phyloP scores from a whole-genome alignment of 371 early-diverging fungal species.

The Capniomyces stellatus region DNA sequence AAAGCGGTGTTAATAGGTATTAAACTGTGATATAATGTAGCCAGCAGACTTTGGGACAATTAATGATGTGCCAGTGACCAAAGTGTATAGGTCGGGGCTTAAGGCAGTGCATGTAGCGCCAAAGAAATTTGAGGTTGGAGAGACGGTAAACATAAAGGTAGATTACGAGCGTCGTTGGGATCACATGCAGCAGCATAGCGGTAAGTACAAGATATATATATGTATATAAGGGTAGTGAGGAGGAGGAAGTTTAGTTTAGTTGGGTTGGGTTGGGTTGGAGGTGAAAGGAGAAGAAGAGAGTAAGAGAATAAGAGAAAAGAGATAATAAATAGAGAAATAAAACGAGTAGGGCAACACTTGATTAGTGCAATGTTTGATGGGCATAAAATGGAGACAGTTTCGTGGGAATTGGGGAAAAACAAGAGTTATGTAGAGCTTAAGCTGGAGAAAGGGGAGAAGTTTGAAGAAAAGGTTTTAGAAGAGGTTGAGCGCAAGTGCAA shows the following conservation, averaged over 20 bases:
- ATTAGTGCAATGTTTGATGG: conserved; percentile 49
- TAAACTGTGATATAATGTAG: background rate
- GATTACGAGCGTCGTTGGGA: conserved; percentile 59
- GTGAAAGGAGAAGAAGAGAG: no score
- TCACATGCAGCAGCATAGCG: conserved; percentile 62
- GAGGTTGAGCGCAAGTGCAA: conserved; percentile 36
- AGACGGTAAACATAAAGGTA: conserved; percentile 30
- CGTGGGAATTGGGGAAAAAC: conserved; percentile 46
- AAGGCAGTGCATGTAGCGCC: conserved; percentile 42
- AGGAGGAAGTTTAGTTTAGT: no score
- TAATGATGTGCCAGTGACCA: conserved; percentile 31
- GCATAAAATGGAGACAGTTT: conserved; percentile 34
- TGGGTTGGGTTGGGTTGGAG: no score
- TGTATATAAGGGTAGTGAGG: no score
- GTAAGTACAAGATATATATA: no score
- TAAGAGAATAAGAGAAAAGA: no score
- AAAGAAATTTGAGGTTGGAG: conserved; percentile 29
- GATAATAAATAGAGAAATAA: background rate
- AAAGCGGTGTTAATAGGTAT: no score
- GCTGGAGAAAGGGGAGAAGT: conserved; percentile 12
- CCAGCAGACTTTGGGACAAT: conserved; percentile 46
- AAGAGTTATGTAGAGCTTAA: conserved; percentile 38
- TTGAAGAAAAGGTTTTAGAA: conserved; percentile 27
- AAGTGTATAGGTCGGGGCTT: conserved; percentile 38
- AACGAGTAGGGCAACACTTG: conserved; percentile 48